Evolutionary conservation across 495 filamentous ascomycete species (phyloP).

Genomic region (Acidomyces sp.): DNA sequence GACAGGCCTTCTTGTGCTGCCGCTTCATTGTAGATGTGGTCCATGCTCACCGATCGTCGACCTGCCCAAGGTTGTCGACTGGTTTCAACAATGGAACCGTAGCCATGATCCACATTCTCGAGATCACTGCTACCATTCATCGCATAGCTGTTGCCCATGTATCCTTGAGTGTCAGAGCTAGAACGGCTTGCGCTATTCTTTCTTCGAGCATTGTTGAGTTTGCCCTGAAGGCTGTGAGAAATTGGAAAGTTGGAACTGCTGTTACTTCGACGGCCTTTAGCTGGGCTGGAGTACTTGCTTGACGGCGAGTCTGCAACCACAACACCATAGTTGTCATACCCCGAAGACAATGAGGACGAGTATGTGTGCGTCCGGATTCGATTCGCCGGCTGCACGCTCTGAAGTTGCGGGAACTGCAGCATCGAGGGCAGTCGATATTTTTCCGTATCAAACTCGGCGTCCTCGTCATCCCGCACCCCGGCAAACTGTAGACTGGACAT

Average conservation of each 20-base stretch:
- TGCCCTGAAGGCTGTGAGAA: conserved; percentile 50
- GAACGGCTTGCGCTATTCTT: not conserved
- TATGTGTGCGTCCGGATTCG: conserved; percentile 48
- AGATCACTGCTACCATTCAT: conserved; percentile 59
- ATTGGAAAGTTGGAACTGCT: conserved; percentile 65
- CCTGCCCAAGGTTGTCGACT: conserved; percentile 42
- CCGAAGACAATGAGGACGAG: conserved; percentile 61
- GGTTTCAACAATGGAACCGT: conserved; percentile 39
- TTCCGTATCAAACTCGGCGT: conserved; percentile 7
- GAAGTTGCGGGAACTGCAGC: conserved; percentile 15
- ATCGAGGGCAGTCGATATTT: conserved; percentile 22
- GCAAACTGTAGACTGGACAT: conserved; percentile 48
- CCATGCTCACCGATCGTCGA: conserved; percentile 63
- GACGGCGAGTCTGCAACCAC: conserved; percentile 40
- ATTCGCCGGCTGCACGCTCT: conserved; percentile 21
- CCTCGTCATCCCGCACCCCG: conserved; percentile 28
- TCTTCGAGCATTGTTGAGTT: conserved; percentile 34
- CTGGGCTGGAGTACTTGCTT: conserved; percentile 47
- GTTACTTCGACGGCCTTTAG: conserved; percentile 56
- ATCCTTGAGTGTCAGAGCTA: conserved; percentile 11
- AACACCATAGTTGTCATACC: conserved; percentile 42
- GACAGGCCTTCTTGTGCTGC: conserved; percentile 2
- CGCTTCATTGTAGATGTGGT: conserved; percentile 40
- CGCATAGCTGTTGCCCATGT: not conserved
- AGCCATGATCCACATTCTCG: conserved; percentile 55